Evolutionary conservation across 2,329 filamentous ascomycete genomes (phyloP).

Genomic region (Dothiorella sarmentorum): DNA sequence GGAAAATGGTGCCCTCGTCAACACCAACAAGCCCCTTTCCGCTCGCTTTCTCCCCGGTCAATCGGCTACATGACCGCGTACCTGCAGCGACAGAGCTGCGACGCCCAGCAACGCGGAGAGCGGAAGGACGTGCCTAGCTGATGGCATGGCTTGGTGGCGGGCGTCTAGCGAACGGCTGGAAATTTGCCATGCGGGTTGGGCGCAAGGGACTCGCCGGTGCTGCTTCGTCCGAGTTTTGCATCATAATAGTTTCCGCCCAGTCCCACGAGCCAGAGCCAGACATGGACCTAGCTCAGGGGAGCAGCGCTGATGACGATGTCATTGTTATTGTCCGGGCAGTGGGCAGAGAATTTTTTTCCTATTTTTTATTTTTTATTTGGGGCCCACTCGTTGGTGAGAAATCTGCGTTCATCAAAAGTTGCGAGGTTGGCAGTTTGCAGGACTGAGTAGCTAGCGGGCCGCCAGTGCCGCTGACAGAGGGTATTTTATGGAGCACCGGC

Average conservation of each 20-base stretch:
- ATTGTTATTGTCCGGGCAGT: too few species aligned
- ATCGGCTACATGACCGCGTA: not conserved
- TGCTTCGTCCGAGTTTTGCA: not conserved
- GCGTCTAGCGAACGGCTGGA: not conserved
- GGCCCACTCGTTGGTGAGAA: constrained; percentile 5
- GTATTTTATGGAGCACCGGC: constrained; percentile 11
- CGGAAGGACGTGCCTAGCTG: too few species aligned
- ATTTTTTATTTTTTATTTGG: too few species aligned
- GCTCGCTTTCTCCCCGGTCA: too few species aligned
- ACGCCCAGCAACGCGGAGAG: not conserved
- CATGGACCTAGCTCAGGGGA: constrained; percentile 9
- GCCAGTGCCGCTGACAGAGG: constrained; percentile 12
- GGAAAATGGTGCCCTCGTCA: not conserved
- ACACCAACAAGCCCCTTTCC: constrained; percentile 8
- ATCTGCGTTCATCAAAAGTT: not conserved
- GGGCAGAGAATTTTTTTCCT: too few species aligned
- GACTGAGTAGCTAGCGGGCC: constrained; percentile 13
- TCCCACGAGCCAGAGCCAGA: constrained; percentile 10
- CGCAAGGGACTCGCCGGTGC: constrained; percentile 5
- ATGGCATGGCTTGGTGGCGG: too few species aligned
- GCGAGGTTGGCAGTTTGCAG: not conserved
- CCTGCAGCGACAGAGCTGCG: not conserved
- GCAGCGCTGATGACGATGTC: not conserved
- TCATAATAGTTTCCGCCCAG: not conserved
- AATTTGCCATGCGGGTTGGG: not conserved